Evolutionary conservation across 805 yeast genomes (phyloP).

Genomic region (Ogataea kodamae): DNA sequence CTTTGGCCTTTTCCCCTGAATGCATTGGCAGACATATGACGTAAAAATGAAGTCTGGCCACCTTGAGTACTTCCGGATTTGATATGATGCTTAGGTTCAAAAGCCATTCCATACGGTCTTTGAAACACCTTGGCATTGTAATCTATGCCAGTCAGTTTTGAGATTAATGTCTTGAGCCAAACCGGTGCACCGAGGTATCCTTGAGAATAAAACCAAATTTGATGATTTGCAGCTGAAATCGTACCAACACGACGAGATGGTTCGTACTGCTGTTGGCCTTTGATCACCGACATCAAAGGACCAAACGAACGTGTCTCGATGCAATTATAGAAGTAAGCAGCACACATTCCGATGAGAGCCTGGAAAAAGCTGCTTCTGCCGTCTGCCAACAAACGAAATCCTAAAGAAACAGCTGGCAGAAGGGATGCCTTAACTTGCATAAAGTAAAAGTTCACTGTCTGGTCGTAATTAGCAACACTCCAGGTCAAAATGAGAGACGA

Average conservation of each 20-base stretch:
- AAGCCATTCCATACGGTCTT: slow-evolving; percentile 23
- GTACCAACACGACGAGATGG: slow-evolving; percentile 32
- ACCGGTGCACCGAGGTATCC: slow-evolving; percentile 57
- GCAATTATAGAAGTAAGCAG: slow-evolving; percentile 61
- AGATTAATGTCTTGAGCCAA: slow-evolving; percentile 36
- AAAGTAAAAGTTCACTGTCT: slow-evolving; percentile 49
- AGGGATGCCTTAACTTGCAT: slow-evolving; percentile 55
- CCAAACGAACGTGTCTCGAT: slow-evolving; percentile 55
- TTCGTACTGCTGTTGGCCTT: slow-evolving; percentile 30
- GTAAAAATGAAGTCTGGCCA: slow-evolving; percentile 13
- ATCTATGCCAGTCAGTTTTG: slow-evolving; percentile 31
- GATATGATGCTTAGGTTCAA: slow-evolving; percentile 14
- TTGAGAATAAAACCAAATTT: slow-evolving; percentile 42
- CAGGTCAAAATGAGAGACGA: slow-evolving; percentile 59
- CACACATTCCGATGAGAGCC: slow-evolving; percentile 47
- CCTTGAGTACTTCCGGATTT: slow-evolving; percentile 1
- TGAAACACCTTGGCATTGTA: slow-evolving; percentile 29
- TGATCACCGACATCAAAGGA: slow-evolving; percentile 35
- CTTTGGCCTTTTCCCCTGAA: slow-evolving; percentile 40
- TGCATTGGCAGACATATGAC: slow-evolving; percentile 19
- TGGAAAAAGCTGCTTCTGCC: slow-evolving; percentile 41
- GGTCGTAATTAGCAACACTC: slow-evolving; percentile 54
- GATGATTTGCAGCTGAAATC: slow-evolving; percentile 18
- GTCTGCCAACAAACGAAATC: slow-evolving; percentile 42
- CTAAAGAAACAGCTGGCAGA: slow-evolving; percentile 41